A percentile compares a stretch with the other conserved stretches of the same genome.
Evolutionary conservation across 495 filamentous ascomycete genomes (phyloP).

Genomic region (Hyaloscypha finlandica): DNA sequence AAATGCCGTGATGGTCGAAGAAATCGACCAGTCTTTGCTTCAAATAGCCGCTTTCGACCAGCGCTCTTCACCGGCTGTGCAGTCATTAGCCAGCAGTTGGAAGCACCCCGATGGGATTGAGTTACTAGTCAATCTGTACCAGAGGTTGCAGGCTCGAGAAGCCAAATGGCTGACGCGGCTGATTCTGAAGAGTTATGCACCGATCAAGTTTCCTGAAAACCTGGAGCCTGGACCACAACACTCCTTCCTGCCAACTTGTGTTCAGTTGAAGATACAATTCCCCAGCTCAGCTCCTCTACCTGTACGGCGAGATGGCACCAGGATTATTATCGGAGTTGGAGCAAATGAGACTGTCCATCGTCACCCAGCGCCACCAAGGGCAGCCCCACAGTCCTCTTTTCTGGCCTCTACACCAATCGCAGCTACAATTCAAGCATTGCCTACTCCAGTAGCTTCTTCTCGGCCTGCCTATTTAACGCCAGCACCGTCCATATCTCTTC

Average conservation of each 20-base stretch:
- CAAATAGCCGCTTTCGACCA: conserved; percentile 63
- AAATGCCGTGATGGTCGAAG: conserved; percentile 63
- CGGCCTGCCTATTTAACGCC: not conserved
- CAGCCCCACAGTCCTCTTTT: not conserved
- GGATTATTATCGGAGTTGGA: conserved; percentile 1
- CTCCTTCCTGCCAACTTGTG: conserved; percentile 21
- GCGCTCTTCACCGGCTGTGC: conserved; percentile 68
- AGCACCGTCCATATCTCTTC: not conserved
- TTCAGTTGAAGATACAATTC: conserved; percentile 21
- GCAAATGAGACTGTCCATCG: not conserved
- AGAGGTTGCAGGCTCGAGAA: conserved; percentile 63
- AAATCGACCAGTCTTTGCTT: conserved; percentile 68
- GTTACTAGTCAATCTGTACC: conserved; percentile 57
- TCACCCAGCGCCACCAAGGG: not conserved
- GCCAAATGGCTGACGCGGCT: conserved; percentile 89
- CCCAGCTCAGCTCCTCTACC: not conserved
- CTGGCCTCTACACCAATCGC: not conserved
- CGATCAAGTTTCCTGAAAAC: conserved; percentile 52
- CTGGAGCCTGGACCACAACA: conserved; percentile 41
- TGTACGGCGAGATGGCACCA: conserved; percentile 11
- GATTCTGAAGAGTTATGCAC: conserved; percentile 73
- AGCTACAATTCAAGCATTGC: not conserved
- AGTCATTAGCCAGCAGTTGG: conserved; percentile 41
- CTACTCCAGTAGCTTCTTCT: not conserved
- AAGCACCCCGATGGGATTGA: conserved; percentile 41